These are phyloP conservation scores for Fusarium napiforme DNA, from an alignment of 2,329 filamentous ascomycete species.

Conservation along the genomic window DNA sequence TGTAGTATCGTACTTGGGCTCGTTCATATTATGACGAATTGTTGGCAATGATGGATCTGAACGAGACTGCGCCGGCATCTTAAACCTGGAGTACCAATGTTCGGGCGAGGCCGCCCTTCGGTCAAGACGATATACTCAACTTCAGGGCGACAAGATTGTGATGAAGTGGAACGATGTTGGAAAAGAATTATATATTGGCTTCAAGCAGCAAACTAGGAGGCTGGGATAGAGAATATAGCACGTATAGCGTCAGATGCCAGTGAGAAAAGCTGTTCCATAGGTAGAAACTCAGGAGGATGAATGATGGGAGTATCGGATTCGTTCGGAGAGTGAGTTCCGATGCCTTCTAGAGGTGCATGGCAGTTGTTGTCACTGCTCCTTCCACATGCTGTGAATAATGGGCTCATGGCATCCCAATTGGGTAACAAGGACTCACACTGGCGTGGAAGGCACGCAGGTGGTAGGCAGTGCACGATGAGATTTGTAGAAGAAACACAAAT, in stretches of 20 bases:
- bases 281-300: neutral
- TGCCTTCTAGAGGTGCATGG: neutral
- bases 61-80: conserved; percentile 36
- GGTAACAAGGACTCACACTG: neutral
- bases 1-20: conserved; percentile 39
- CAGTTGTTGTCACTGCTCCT: neutral
- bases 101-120: neutral
- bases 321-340: neutral
- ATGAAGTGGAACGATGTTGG: rapidly evolving
- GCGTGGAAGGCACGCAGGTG: neutral
- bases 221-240: neutral
- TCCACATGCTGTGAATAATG: neutral
- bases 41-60: conserved; percentile 24
- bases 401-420: neutral
- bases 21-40: conserved; percentile 17
- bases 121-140: neutral
- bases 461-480: neutral
- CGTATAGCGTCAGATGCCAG: neutral
- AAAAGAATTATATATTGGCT: neutral
- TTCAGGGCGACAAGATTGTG: neutral
- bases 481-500: neutral
- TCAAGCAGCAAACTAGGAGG: neutral
- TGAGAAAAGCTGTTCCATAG: neutral
- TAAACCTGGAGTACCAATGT: neutral
- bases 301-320: neutral